Evolutionary conservation across 2,329 filamentous ascomycete genomes (phyloP), one percentile per base, ranked within the genome.

Genomic region (Calonectria hawksworthii): DNA sequence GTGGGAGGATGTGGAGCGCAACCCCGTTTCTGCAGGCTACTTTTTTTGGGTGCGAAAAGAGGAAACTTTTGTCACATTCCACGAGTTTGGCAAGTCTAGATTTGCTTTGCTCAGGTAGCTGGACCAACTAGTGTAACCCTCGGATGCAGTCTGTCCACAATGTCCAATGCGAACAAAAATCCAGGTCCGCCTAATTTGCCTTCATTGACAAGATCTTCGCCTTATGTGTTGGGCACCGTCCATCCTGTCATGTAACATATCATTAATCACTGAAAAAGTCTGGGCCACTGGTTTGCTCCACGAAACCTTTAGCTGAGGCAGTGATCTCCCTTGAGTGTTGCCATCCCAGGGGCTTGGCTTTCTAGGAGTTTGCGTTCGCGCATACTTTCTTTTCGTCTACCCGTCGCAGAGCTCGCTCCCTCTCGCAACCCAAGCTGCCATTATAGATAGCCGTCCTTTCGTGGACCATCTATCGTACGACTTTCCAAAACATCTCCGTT

Each of bases 71-170:
- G 21, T 63, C 56, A 30, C 34, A 41, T 41, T 28, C 56, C 13
- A 63, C 8, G 34, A 26, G 34, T 63, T 21, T 63, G 14, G 3
- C 23, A 61, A 61, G 56, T 18, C 32, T 4, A 28, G 13, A 41
- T 41, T 63, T 63, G 56, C 56, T 63, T 63, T 63, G 56, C 34
- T 63, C 56, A 38, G 23, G 56, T 63, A 63, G 34, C 56, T 16
- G 38, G 16, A 41, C 30, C 56, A 38, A 38, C 34, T 63, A 38
- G 34, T 63, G 16, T 21, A 41, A 23, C 26, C 56, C 56, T 36
- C 56, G 34, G 34, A 28, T 63, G 56, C 23, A 16, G 16, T 18
- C 56, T 26, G 56, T 7, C 56, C 56, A 63, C 56, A 38, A 63
- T 26, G 13, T 38, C 56, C 13, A 26, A 38, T 41, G 56, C 23